A percentile compares a stretch with the other conserved stretches of the same genome.
Conservation (phyloP, 305 asterid genomes). For the Solanum chacoense region DNA sequence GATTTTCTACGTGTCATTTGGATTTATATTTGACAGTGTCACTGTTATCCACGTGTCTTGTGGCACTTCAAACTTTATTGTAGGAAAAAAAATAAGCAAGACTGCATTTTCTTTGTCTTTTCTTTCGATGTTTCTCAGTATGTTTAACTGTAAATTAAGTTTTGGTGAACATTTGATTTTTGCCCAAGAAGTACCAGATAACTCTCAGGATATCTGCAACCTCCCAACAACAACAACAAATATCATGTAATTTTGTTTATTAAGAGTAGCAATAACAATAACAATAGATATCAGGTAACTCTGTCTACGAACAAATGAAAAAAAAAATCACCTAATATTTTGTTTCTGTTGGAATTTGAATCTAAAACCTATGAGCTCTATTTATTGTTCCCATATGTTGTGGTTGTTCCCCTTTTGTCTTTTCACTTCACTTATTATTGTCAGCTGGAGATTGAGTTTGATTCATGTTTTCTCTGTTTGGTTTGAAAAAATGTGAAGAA, state of each 20-base stretch:
- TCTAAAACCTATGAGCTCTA: neutral
- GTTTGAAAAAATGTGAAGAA: neutral
- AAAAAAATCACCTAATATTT: neutral
- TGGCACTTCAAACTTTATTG: neutral
- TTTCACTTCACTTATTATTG: neutral
- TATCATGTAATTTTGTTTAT: rapidly evolving
- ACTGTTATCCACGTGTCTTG: neutral
- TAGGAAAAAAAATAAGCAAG: neutral
- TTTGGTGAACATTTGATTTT: neutral
- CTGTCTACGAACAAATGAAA: too few relatives aligned
- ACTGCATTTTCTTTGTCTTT: neutral
- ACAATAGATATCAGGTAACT: too few relatives aligned
- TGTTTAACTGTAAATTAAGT: neutral
- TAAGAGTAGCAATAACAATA: rapidly evolving
- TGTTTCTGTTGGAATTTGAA: neutral
- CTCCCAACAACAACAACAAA: neutral
- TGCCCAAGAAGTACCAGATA: neutral
- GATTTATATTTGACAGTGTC: neutral
- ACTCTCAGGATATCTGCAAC: neutral
- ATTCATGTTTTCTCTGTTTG: neutral
- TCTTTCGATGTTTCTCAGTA: neutral
- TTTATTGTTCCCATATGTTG: neutral
- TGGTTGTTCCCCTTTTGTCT: neutral
- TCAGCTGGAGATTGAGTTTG: neutral
- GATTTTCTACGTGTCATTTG: neutral